A percentile compares a stretch with the other conserved stretches of the same genome.
Evolutionary conservation across 2,329 filamentous ascomycete genomes (phyloP).

Genomic region (Cladosporium sphaerospermum): DNA sequence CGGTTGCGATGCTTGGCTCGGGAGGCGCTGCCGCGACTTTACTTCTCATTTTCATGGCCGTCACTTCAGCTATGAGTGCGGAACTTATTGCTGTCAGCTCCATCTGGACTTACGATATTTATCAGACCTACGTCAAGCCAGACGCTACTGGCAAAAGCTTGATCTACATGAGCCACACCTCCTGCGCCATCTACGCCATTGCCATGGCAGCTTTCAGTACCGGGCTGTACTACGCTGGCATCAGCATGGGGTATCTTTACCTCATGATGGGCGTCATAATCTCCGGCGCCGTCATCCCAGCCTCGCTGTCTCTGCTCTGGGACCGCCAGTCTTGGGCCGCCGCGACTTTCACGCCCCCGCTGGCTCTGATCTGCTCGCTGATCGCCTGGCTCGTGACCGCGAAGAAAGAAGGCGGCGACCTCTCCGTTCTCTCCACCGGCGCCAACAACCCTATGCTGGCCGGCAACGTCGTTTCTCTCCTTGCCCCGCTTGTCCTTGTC

Average conservation of each 20-base stretch:
- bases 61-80: constrained; percentile 75
- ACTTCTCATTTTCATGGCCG: constrained; percentile 82
- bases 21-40: constrained; percentile 74
- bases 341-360: constrained; percentile 61
- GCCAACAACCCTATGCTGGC: constrained; percentile 84
- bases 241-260: constrained; percentile 85
- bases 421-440: constrained; percentile 70
- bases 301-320: constrained; percentile 75
- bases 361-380: constrained; percentile 63
- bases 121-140: constrained; percentile 81
- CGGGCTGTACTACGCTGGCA: constrained; percentile 39
- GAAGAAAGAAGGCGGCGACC: constrained; percentile 59
- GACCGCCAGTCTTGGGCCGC: constrained; percentile 70
- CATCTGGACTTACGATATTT: constrained; percentile 84
- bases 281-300: constrained; percentile 67
- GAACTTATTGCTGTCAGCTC: constrained; percentile 83
- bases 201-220: constrained; percentile 55
- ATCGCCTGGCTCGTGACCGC: constrained; percentile 75
- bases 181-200: constrained; percentile 67
- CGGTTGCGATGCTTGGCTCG: constrained; percentile 74
- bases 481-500: constrained; percentile 68
- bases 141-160: constrained; percentile 66
- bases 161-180: constrained; percentile 71
- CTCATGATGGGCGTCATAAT: constrained; percentile 90
- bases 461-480: constrained; percentile 75